A percentile compares a stretch with the other conserved stretches of the same genome.
These are phyloP conservation scores for Juncus inflexus DNA, from an alignment of 176 grass and related monocot genomes.

Conservation along the genomic window DNA sequence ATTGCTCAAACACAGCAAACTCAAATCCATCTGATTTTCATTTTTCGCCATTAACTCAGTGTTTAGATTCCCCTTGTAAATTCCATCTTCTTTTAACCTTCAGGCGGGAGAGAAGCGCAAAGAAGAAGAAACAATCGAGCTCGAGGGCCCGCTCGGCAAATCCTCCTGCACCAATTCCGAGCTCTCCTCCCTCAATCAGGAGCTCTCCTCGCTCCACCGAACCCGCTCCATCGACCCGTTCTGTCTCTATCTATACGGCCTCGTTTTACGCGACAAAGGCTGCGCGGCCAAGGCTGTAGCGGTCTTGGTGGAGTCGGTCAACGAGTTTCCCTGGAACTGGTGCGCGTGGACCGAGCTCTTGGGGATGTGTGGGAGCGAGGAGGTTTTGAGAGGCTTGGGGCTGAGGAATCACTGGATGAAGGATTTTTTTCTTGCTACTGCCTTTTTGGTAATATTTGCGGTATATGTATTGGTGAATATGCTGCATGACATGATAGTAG, in stretches of 20 bases:
- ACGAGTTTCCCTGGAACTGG: constrained; percentile 98
- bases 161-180: constrained; percentile 70
- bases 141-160: constrained; percentile 91
- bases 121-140: constrained; percentile 90
- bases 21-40: too few relatives aligned
- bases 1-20: too few relatives aligned
- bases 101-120: constrained; percentile 94
- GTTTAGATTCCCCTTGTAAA: too few relatives aligned
- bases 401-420: constrained; percentile 99
- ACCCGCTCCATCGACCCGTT: constrained; percentile 83
- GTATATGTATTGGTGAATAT: too few relatives aligned
- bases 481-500: too few relatives aligned
- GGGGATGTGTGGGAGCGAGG: constrained; percentile 64
- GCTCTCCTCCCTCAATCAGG: constrained; percentile 72
- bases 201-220: constrained; percentile 65
- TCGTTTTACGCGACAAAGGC: constrained; percentile 86
- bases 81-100: constrained; percentile 2
- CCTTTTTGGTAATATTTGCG: constrained; percentile 36
- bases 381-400: constrained; percentile 74
- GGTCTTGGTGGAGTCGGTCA: constrained; percentile 80
- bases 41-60: too few relatives aligned
- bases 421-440: constrained; percentile 90
- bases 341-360: constrained; percentile 89
- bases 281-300: constrained; percentile 54
- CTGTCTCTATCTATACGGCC: constrained; percentile 82